phyloP scores from a whole-genome alignment of 192 early-diverging fungal species.

The Podila verticillata region DNA sequence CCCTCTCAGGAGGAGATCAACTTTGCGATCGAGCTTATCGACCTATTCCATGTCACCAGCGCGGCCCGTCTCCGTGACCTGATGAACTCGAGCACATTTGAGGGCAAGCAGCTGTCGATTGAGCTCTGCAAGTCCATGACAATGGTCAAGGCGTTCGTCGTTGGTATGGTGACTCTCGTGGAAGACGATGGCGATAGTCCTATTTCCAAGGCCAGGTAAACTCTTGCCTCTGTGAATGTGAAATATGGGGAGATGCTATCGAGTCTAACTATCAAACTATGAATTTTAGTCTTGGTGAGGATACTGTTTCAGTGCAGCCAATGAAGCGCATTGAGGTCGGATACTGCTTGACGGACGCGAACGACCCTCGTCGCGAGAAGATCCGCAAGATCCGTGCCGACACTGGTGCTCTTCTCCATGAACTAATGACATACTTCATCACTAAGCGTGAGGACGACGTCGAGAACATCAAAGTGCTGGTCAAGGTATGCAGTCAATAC shows the following conservation, averaged over 20 bases:
- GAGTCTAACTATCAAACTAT: not conserved
- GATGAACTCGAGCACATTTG: constrained; percentile 43
- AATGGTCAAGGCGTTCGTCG: constrained; percentile 61
- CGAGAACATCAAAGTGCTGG: constrained; percentile 74
- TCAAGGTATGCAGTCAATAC: constrained; percentile 55
- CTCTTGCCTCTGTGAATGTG: not conserved
- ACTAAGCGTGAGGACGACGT: constrained; percentile 76
- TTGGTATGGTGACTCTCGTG: constrained; percentile 61
- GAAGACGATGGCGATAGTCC: constrained; percentile 63
- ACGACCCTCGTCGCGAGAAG: constrained; percentile 57
- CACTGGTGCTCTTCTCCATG: constrained; percentile 62
- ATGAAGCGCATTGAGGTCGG: constrained; percentile 60
- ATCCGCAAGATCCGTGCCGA: constrained; percentile 61
- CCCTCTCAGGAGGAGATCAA: constrained; percentile 73
- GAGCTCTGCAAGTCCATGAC: constrained; percentile 63
- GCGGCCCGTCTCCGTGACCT: constrained; percentile 51
- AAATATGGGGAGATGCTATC: not conserved
- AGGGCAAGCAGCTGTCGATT: constrained; percentile 54
- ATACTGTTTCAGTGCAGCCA: constrained; percentile 48
- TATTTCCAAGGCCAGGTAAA: constrained; percentile 40
- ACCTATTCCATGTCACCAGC: constrained; percentile 58
- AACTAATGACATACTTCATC: constrained; percentile 61
- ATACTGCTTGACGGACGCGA: constrained; percentile 74
- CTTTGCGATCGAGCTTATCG: constrained; percentile 73
- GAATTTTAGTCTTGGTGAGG: constrained; percentile 41